Conservation (phyloP, 495 filamentous ascomycete species). For the Penicillium dipodomyicola region DNA sequence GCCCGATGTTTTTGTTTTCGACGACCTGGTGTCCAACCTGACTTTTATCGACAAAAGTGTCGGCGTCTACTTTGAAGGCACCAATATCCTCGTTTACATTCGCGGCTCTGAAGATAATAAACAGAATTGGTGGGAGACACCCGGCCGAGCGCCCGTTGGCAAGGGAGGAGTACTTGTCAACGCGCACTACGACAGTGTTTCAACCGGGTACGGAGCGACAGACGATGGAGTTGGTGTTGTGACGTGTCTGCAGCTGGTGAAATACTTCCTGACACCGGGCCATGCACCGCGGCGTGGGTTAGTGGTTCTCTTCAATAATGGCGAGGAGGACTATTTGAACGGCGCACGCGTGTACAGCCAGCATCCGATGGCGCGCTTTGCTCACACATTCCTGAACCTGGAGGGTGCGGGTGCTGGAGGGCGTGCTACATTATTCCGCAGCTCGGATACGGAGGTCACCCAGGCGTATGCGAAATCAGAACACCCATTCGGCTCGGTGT, state of each 20-base stretch:
- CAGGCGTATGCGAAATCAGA: conserved; percentile 65
- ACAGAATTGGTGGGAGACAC: conserved; percentile 61
- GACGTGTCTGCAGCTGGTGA: conserved; percentile 80
- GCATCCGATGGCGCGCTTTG: conserved; percentile 72
- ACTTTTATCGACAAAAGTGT: conserved; percentile 48
- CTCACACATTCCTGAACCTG: conserved; percentile 86
- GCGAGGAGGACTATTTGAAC: conserved; percentile 91
- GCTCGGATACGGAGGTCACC: conserved; percentile 84
- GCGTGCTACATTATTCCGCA: conserved; percentile 80
- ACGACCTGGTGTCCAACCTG: conserved; percentile 78
- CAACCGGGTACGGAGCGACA: conserved; percentile 86
- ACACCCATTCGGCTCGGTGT: conserved; percentile 79
- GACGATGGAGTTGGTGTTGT: conserved; percentile 92
- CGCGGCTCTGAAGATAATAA: conserved; percentile 71
- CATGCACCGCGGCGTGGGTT: conserved; percentile 76
- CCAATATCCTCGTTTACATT: conserved; percentile 90
- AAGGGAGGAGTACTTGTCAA: conserved; percentile 86
- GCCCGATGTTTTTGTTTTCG: conserved; percentile 63
- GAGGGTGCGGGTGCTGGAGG: conserved; percentile 95
- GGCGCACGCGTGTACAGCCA: conserved; percentile 84
- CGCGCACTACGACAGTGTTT: conserved; percentile 93
- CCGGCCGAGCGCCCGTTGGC: conserved; percentile 46
- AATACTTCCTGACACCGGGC: conserved; percentile 77
- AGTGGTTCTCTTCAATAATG: conserved; percentile 88
- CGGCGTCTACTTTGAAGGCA: conserved; percentile 81